phyloP scores from a whole-genome alignment of 2,329 filamentous ascomycete species.

The Cryoendolithus antarcticus region DNA sequence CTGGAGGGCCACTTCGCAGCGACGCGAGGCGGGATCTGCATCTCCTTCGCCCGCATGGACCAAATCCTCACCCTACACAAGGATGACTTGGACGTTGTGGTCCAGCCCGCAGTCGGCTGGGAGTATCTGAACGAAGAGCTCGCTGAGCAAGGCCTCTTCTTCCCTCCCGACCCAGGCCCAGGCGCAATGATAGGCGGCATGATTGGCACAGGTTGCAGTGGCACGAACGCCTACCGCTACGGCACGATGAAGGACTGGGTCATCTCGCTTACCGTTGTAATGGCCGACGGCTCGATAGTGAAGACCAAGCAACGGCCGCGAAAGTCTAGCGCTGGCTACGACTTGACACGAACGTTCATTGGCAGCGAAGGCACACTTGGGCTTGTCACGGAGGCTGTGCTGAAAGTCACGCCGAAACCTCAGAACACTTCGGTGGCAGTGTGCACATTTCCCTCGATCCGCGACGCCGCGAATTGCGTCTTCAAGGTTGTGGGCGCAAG shows the following conservation, averaged over 20 bases:
- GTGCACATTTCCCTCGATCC: conserved; percentile 49
- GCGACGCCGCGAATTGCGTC: conserved; percentile 66
- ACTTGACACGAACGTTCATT: conserved; percentile 79
- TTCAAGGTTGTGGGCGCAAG: conserved; percentile 66
- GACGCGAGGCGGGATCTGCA: conserved; percentile 68
- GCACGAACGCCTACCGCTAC: conserved; percentile 88
- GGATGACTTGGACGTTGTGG: conserved; percentile 47
- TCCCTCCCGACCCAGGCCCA: conserved; percentile 85
- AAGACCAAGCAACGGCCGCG: conserved; percentile 78
- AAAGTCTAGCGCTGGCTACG: conserved; percentile 85
- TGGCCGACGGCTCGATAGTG: conserved; percentile 81
- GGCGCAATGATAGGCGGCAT: conserved; percentile 87
- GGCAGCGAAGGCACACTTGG: conserved; percentile 86
- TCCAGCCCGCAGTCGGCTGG: conserved; percentile 65
- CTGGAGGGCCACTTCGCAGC: conserved; percentile 80
- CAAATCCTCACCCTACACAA: conserved; percentile 65
- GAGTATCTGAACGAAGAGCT: conserved; percentile 71
- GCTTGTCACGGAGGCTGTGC: conserved; percentile 76
- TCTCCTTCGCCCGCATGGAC: conserved; percentile 80
- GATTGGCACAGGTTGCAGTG: conserved; percentile 64
- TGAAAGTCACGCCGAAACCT: conserved; percentile 75
- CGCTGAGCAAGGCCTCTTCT: conserved; percentile 62
- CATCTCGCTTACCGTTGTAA: conserved; percentile 69
- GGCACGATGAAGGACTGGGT: conserved; percentile 96
- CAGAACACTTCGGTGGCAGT: conserved; percentile 72